Base-by-base conservation (phyloP, 2,329 filamentous ascomycete species). In the Aureobasidium sp. region DNA sequence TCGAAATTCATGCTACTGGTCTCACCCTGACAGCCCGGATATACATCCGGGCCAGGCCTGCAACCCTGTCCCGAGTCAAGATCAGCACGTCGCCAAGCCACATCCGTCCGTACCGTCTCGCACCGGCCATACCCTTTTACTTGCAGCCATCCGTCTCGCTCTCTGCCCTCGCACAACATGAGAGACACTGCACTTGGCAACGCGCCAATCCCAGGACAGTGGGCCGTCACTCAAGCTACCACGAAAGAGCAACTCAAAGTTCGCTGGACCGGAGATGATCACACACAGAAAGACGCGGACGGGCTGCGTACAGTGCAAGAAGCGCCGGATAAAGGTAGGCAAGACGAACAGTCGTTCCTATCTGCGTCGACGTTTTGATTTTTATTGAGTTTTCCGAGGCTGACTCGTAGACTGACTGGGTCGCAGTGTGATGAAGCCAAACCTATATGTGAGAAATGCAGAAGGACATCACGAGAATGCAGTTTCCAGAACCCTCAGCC, bases 281-380 rank as follows among this genome's bases (percentile, higher is more conserved):
- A 57, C 62, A 63, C 67, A 68, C 52, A 65, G 64, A 25, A 68
- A 68, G 62, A 64, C 64, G 17, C 61, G 66, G 2, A 62, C 58
- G 27, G 66, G 67, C 15, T 68, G 67, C 57, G 41, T 65, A 14
- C 39, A 56, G 41, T 68, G 67, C 59, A 68, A 68, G 61, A 56
- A 64, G 61, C 62, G 67, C 15, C 66, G 67, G 29, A 66, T 68
- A n/a, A 68, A 68, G 61, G 65, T 63, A 51, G 4, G 60, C 63
- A 20, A 42, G 60, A 44, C 37, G 22, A 20, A 42, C 25, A 15
- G 25, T 11, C 36, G 22, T n/a, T 25, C 20, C 31, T 20, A 12
- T 31, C 20, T 9, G n/a, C 20, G 31, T 29, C 51, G 17, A 55
- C 15, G 8, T 58, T 27, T 37, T 48, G 14, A 15, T 14, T 22